A percentile compares a stretch with the other conserved stretches of the same genome.
Evolutionary conservation across 2,329 filamentous ascomycete genomes (phyloP).

Genomic region (Colletotrichum sojae): DNA sequence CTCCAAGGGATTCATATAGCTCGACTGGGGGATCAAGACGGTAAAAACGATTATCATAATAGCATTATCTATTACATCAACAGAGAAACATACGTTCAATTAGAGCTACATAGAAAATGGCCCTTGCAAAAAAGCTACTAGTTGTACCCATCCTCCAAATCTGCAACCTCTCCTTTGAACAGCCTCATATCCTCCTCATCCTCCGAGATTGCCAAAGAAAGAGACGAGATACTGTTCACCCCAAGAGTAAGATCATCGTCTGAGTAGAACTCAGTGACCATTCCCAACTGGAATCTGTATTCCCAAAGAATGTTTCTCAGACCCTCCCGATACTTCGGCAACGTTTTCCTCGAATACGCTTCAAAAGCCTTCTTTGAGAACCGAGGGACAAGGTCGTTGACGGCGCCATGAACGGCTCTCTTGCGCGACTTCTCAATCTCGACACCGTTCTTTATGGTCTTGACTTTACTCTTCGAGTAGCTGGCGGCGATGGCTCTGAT

Average conservation of each 20-base stretch:
- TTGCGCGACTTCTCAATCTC: background rate
- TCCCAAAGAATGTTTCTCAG: background rate
- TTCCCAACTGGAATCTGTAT: background rate
- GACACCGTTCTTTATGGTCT: background rate
- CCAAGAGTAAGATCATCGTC: background rate
- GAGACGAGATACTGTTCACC: background rate
- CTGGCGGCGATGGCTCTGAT: background rate
- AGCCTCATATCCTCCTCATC: background rate
- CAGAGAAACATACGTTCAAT: no score
- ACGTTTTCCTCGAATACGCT: constrained; percentile 2
- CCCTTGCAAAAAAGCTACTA: no score
- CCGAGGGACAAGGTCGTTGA: constrained; percentile 16
- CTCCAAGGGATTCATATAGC: no score
- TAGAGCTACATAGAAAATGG: no score
- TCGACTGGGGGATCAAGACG: no score
- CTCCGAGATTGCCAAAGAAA: background rate
- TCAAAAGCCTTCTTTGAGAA: constrained; percentile 14
- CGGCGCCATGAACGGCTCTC: background rate
- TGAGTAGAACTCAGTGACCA: background rate
- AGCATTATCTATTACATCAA: no score
- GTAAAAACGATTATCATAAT: no score
- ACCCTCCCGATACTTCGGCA: constrained; percentile 10
- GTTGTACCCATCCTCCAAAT: no score
- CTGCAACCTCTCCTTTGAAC: background rate
- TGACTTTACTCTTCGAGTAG: constrained; percentile 6